Base-by-base conservation (phyloP, 805 yeast genomes). In the Kodamaea kakaduensis region DNA sequence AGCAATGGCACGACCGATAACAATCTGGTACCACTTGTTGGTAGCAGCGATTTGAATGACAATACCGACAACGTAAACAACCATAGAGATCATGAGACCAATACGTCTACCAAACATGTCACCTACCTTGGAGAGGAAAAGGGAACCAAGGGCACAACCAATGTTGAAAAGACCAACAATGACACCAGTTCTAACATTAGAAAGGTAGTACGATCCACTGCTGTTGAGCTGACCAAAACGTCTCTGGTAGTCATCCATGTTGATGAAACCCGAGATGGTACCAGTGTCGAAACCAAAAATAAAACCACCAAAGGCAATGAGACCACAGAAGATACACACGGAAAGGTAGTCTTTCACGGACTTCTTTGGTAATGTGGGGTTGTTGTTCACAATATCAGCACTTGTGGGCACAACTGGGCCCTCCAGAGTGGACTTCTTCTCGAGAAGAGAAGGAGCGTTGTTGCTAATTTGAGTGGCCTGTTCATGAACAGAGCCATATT, bases 211-310 rank as follows among this genome's bases (percentile, higher is more conserved):
- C 6, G 25, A 28, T 15, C 59, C 59, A n/a, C 36, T 40, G 3
- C 41, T 22, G 27, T 44, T 16, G n/a, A 12, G 18, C 33, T 46
- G 45, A 25, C 59, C 59, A 22, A 54, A 54, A 17, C 58, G 41
- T 18, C 23, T 34, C 38, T 42, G 22, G 41, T 45, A 54, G 36
- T 54, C 52, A 19, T 41, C 16, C 59, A 54, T 54, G 42, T 54
- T 52, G 15, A 54, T 51, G 40, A 54, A 52, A 14, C 59, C 59
- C 9, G 59, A 54, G 26, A 54, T 54, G 40, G 59, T 54, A 35
- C 59, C 59, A 37, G 59, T 54, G 37, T 54, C 59, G 45, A 52
- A 54, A 20, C 59, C 59, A 35, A 54, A 54, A 10, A 54, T 55
- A 35, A 46, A 53, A 17, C 59, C 59, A 30, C 59, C 59, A 23